phyloP scores from a whole-genome alignment of 495 filamentous ascomycete genomes.

The Xylaria telfairii region DNA sequence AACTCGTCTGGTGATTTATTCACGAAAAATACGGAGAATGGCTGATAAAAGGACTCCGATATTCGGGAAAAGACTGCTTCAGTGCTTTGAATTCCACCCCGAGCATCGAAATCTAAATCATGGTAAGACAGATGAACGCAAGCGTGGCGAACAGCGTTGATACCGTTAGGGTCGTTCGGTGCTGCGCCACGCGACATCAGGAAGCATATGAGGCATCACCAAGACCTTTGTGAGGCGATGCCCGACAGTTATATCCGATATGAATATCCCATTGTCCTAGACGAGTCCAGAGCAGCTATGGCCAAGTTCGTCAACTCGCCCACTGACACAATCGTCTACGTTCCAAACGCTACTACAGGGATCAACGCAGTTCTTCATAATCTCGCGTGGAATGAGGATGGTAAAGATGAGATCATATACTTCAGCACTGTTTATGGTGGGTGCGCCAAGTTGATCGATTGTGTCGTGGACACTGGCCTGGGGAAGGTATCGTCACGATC shows the following conservation, averaged over 20 bases:
- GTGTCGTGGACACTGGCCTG: conserved; percentile 64
- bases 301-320: conserved; percentile 69
- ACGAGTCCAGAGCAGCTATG: conserved; percentile 66
- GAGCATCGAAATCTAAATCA: conserved; percentile 80
- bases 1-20: not conserved
- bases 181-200: conserved; percentile 69
- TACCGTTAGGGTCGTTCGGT: conserved; percentile 72
- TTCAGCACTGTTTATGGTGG: conserved; percentile 81
- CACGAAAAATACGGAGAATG: not conserved
- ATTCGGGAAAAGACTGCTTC: conserved; percentile 32
- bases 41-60: not conserved
- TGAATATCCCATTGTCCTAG: conserved; percentile 62
- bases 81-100: conserved; percentile 72
- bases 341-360: conserved; percentile 79
- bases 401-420: conserved; percentile 67
- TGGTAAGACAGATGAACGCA: conserved; percentile 55
- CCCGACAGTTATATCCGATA: conserved; percentile 79
- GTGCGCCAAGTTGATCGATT: conserved; percentile 72
- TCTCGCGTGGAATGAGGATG: conserved; percentile 56
- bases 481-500: conserved; percentile 43
- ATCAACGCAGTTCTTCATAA: conserved; percentile 75
- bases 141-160: conserved; percentile 2
- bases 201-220: conserved; percentile 60
- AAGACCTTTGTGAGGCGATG: conserved; percentile 64
- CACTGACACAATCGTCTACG: conserved; percentile 70